Base-by-base conservation (phyloP, 2,329 filamentous ascomycete species). In the Aspergillus brunneoviolaceus region DNA sequence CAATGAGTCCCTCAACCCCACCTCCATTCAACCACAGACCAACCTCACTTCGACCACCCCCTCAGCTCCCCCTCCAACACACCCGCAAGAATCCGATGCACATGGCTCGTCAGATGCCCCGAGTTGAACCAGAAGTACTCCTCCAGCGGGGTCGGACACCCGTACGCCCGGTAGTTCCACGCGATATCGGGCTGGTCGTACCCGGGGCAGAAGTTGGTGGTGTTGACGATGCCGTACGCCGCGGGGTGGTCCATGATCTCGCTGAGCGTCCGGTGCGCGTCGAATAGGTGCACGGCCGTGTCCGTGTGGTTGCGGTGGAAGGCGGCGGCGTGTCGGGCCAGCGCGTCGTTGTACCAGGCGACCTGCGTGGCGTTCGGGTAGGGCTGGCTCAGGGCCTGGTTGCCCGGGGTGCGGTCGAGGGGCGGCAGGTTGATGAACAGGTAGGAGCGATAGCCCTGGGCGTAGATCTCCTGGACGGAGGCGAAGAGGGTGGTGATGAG, bases 351-450 rank as follows among this genome's bases (percentile, higher is more conserved):
- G 69, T 79, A 85, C 68, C 74, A 75, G 0, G 64, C 66, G 1
- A 85, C 72, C 72, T 82, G 79, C 0, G 76, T 79, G 7, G 71
- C 74, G 62, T 80, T 84, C 5, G 81, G 81, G 3, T 70, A 70
- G 1, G 78, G 77, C 2, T 69, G 70, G 19, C 66, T 59, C 12
- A 61, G 66, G 4, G 48, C 65, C 27, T 76, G 68, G 51, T 79
- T 80, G 16, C 71, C 71, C 1, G 74, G 73, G 5, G 76, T 80
- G 11, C 80, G 76, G 62, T 84, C 78, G 1, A 84, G 68, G 0
- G 82, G 82, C 1, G 82, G 82, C 2, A 84, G 71, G 49, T 83
- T 82, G 69, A 85, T 70, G 62, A 85, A 79, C 6, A 85, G 68
- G 59, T 79, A 82, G 25, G 79, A 74, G 3, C 69, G 67, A 63